phyloP scores from a whole-genome alignment of 805 yeast species.

The Yamadazyma olivae region DNA sequence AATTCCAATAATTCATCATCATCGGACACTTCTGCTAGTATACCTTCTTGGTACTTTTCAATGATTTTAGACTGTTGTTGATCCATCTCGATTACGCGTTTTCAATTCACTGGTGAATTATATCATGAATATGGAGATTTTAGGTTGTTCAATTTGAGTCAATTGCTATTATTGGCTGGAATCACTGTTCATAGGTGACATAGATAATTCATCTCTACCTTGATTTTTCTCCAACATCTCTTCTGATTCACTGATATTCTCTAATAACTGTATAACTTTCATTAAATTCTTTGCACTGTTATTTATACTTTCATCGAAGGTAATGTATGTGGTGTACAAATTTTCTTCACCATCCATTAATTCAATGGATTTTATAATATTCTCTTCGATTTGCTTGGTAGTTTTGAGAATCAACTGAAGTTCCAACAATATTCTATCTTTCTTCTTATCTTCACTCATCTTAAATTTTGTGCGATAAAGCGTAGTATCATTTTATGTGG shows the following conservation, averaged over 20 bases:
- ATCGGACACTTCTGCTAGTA: conserved; percentile 22
- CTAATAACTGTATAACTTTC: conserved; percentile 5
- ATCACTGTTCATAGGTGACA: background rate
- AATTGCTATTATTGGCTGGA: background rate
- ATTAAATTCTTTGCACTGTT: conserved; percentile 1
- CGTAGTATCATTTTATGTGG: no score
- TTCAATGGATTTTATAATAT: conserved; percentile 21
- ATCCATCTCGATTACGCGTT: conserved; percentile 22
- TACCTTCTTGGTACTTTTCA: conserved; percentile 45
- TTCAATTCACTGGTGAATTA: no score
- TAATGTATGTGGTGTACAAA: background rate
- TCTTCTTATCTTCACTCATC: no score
- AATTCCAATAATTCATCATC: conserved; percentile 47
- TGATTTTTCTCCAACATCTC: no score
- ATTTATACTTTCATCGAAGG: conserved; percentile 4
- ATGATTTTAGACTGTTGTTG: conserved; percentile 28
- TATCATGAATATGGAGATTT: no score
- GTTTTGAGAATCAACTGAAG: conserved; percentile 33
- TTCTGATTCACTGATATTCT: conserved; percentile 5
- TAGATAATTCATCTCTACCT: no score
- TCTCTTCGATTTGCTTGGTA: conserved; percentile 25
- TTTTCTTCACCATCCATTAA: conserved; percentile 15
- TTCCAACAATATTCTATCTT: conserved; percentile 26
- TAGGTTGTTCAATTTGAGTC: no score
- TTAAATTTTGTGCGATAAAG: no score